Evolutionary conservation across 805 yeast species (phyloP), one percentile per base, ranked within the genome.

Genomic region (Metschnikowia proteae): DNA sequence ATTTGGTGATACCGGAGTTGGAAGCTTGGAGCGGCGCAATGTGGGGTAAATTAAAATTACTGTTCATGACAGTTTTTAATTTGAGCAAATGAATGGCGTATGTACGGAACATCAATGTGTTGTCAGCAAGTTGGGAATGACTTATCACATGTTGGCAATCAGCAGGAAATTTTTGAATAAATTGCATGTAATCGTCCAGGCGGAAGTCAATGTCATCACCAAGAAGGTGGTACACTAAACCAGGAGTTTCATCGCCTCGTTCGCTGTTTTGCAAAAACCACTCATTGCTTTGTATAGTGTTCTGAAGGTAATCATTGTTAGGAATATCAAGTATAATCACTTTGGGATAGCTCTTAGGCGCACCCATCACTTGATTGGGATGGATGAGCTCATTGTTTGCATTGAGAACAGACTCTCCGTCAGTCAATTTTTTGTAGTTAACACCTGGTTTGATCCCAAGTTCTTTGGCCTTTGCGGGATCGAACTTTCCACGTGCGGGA

Each of bases 261-360:
- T 66, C 67, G 5, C 64, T 59, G 10, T 53, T 41, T 34, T 63
- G 17, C 52, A 54, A 11, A 81, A 62, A 60, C 73, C 74, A 70
- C 28, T 56, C 51, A 1, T 52, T 49, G 33, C 58, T 56, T 7
- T 42, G 43, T 8, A 71, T 38, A 10, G 74, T 63, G 46, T 63
- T 65, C 1, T 57, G 43, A 36, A 68, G 57, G 58, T 83, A 86
- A 0, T 60, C 63, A 0, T 52, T 47, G 13, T 73, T 68, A 0
- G 97, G 96, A 25, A 89, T 76, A 59, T 92, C 97, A 5, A 92
- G 56, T 1, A 92, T 71, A 27, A 89, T 61, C 10, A 87, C 68
- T 31, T 84, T 80, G 1, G 81, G 75, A 48, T 86, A 86, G 1
- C 61, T 50, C 48, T 83, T 78, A 6, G 81, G 69, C 7, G 81